phyloP scores from a whole-genome alignment of 2,329 filamentous ascomycete species.

The Sporothrix schenckii region DNA sequence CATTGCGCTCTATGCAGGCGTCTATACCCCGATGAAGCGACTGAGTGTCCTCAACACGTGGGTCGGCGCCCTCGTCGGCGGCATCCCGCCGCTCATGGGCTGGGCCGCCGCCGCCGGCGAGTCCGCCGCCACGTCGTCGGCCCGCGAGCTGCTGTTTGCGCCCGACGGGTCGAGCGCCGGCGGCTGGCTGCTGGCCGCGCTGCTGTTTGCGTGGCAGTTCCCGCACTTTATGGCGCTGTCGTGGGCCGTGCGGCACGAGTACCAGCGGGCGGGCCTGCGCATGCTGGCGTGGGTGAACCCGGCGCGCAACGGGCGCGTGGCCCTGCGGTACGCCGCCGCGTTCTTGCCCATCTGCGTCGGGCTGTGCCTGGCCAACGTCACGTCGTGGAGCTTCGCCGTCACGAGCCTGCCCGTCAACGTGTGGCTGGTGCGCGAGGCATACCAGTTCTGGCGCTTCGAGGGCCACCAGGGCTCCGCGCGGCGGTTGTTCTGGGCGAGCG shows the following conservation, averaged over 20 bases:
- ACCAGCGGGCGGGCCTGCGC: slow-evolving; percentile 68
- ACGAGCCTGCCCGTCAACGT: slow-evolving; percentile 81
- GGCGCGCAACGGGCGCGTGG: slow-evolving; percentile 80
- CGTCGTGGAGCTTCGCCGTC: slow-evolving; percentile 80
- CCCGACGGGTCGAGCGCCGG: slow-evolving; percentile 65
- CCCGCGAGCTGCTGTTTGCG: slow-evolving; percentile 71
- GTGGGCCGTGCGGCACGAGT: slow-evolving; percentile 87
- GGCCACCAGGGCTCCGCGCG: slow-evolving; percentile 80
- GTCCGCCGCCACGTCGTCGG: slow-evolving; percentile 58
- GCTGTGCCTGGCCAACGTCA: slow-evolving; percentile 77
- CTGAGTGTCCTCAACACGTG: slow-evolving; percentile 88
- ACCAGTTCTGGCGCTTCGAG: slow-evolving; percentile 76
- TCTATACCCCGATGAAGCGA: slow-evolving; percentile 92
- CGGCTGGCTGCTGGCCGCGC: slow-evolving; percentile 82
- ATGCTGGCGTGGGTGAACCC: slow-evolving; percentile 89
- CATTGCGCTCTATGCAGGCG: slow-evolving; percentile 83
- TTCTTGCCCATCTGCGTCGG: slow-evolving; percentile 86
- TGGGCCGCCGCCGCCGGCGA: slow-evolving; percentile 95
- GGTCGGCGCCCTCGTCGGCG: slow-evolving; percentile 89
- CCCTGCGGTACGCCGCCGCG: slow-evolving; percentile 78
- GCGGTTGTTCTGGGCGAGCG: slow-evolving; percentile 92
- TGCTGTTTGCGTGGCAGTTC: slow-evolving; percentile 96
- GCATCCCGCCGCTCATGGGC: slow-evolving; percentile 94
- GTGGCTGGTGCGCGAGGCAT: slow-evolving; percentile 81
- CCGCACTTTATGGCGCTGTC: slow-evolving; percentile 96